Base-by-base conservation (phyloP, 306 rosid genomes). In the Quercus parvula region DNA sequence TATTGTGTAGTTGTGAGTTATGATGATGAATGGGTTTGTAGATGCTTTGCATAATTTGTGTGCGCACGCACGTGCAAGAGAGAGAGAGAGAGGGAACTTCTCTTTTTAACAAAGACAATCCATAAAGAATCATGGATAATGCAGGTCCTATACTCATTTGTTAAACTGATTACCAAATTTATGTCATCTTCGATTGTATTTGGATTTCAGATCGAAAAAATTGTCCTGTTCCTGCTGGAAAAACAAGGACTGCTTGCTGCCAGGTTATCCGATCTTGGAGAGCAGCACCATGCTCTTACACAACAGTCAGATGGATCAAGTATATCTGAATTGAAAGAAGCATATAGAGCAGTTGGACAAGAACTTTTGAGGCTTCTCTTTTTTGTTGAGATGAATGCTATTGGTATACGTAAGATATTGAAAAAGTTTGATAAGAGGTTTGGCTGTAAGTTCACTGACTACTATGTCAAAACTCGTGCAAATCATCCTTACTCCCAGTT, bases 401-500 rank as follows among this genome's bases (percentile, higher is more conserved):
- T 93, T 84, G 99, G 99, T 71, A 86, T 96, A 86, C 99, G 99
- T 41, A 96, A 96, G 91, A 96, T 96, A 83, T 85, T 96, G 90
- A 96, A 96, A 87, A 96, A 96, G 86, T 93, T 96, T 72, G 99
- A 96, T 80, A 96, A 96, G 77, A 97, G 97, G 76, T 90, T 96
- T 84, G 90, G 98, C 81, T 89, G 90, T 77, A 90, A 89, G 83
- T 96, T 96, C 89, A 96, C 99, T 8, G 92, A 96, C 75, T 93
- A 96, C 85, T 96, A 93, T 75, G 98, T 96, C 77, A 91, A 90
- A 84, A 96, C 99, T 70, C 98, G 99, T 41, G 98, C 99, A 56
- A 96, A 96, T 84, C 99, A 96, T 85, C 99, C 99, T 52, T 96
- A 91, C 87, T 96, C 99, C 30, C 99, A 93, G 87, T 89, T 96